Evolutionary conservation across 805 yeast species (phyloP).

Genomic region (Vanderwaltozyma tropicalis): DNA sequence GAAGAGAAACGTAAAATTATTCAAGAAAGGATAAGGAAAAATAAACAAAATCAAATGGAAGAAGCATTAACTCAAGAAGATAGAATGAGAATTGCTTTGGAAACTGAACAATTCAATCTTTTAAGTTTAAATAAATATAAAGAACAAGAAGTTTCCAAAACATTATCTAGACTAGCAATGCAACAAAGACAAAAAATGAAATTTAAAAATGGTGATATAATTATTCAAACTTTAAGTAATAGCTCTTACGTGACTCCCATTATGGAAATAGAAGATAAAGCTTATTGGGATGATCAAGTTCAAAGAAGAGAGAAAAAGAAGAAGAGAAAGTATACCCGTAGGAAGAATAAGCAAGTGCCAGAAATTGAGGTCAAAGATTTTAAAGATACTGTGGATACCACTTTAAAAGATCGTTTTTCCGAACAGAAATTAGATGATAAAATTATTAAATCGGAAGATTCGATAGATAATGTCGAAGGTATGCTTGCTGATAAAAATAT

Average conservation of each 20-base stretch:
- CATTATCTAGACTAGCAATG: slow-evolving; percentile 64
- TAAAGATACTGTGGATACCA: background rate
- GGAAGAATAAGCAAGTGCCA: slow-evolving; percentile 12
- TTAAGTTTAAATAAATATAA: slow-evolving; percentile 65
- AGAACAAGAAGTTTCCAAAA: slow-evolving; percentile 76
- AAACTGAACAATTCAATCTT: slow-evolving; percentile 71
- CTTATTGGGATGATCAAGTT: slow-evolving; percentile 33
- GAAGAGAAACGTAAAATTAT: slow-evolving; percentile 45
- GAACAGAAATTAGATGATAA: background rate
- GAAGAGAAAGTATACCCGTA: slow-evolving; percentile 32
- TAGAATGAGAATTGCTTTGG: slow-evolving; percentile 61
- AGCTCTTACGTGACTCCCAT: slow-evolving; percentile 42
- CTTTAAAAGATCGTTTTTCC: background rate
- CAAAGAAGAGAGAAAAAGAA: slow-evolving; percentile 34
- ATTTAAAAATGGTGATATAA: slow-evolving; percentile 38
- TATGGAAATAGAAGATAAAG: slow-evolving; percentile 47
- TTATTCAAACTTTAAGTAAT: slow-evolving; percentile 14
- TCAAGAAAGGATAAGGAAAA: slow-evolving; percentile 36
- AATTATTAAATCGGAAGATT: too few species aligned
- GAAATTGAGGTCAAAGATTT: background rate
- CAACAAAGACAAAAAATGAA: slow-evolving; percentile 55
- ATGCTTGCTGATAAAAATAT: too few species aligned
- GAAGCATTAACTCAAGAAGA: slow-evolving; percentile 33
- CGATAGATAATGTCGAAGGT: too few species aligned
- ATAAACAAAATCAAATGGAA: slow-evolving; percentile 36